phyloP scores from a whole-genome alignment of 805 yeast species.

The Spathaspora sp. region DNA sequence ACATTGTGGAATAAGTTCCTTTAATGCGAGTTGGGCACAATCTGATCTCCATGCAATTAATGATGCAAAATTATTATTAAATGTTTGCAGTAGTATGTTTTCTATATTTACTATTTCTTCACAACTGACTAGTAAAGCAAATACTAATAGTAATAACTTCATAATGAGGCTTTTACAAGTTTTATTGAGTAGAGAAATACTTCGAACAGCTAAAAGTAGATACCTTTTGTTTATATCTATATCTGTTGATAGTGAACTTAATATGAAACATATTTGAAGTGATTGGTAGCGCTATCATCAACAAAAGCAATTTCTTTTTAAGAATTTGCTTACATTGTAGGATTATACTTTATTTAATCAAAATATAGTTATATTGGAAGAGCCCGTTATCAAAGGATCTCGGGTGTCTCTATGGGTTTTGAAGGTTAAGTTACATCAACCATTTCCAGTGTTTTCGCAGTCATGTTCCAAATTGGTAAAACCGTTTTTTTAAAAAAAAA shows the following conservation, averaged over 20 bases:
- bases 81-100: background rate
- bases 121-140: background rate
- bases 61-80: background rate
- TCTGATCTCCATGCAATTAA: conserved; percentile 5
- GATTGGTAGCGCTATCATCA: background rate
- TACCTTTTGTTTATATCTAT: no score
- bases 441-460: no score
- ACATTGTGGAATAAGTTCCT: conserved; percentile 39
- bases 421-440: no score
- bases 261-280: background rate
- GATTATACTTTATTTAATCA: no score
- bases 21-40: conserved; percentile 29
- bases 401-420: no score
- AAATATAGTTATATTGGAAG: no score
- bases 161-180: background rate
- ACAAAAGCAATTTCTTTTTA: background rate
- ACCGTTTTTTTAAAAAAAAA: background rate
- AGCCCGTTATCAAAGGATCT: no score
- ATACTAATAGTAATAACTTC: background rate
- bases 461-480: no score
- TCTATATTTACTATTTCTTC: background rate
- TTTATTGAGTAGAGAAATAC: background rate
- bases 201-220: background rate
- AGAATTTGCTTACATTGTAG: no score
- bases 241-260: background rate